Percentiles rank a stretch among this genome's conserved stretches.
Evolutionary conservation across 371 early-diverging fungal species (phyloP).

Genomic region (Saksenaea oblongispora): DNA sequence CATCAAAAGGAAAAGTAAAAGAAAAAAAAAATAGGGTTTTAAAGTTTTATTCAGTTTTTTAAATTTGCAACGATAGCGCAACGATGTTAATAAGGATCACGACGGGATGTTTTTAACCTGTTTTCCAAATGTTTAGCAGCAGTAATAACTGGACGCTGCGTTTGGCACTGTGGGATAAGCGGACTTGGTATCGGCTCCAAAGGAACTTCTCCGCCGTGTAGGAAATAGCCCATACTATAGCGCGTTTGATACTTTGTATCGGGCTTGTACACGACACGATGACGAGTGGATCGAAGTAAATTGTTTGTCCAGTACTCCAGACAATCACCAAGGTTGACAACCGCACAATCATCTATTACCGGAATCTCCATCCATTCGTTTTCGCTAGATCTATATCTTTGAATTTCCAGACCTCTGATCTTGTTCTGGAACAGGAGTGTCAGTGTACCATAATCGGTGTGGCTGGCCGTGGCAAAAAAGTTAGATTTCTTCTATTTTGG

Average conservation of each 20-base stretch:
- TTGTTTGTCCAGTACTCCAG: conserved; percentile 67
- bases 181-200: conserved; percentile 23
- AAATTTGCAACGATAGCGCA: not conserved
- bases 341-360: conserved; percentile 46
- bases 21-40: not conserved
- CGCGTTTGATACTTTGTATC: conserved; percentile 44
- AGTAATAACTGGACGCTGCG: not conserved
- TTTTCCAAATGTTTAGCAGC: conserved; percentile 19
- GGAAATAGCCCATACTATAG: conserved; percentile 66
- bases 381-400: conserved; percentile 24
- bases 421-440: conserved; percentile 66
- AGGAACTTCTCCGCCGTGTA: conserved; percentile 29
- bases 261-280: conserved; percentile 60
- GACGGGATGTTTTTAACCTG: conserved; percentile 1
- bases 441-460: conserved; percentile 64
- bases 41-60: not conserved
- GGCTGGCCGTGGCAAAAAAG: conserved; percentile 18
- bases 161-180: not conserved
- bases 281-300: conserved; percentile 57
- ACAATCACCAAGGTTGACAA: conserved; percentile 67
- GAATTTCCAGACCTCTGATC: conserved; percentile 62
- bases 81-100: not conserved
- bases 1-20: not conserved
- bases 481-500: not conserved
- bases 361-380: conserved; percentile 56